Conservation (phyloP, 1,284 basidiomycete genomes). For the Tetrapyrgos nigripes region DNA sequence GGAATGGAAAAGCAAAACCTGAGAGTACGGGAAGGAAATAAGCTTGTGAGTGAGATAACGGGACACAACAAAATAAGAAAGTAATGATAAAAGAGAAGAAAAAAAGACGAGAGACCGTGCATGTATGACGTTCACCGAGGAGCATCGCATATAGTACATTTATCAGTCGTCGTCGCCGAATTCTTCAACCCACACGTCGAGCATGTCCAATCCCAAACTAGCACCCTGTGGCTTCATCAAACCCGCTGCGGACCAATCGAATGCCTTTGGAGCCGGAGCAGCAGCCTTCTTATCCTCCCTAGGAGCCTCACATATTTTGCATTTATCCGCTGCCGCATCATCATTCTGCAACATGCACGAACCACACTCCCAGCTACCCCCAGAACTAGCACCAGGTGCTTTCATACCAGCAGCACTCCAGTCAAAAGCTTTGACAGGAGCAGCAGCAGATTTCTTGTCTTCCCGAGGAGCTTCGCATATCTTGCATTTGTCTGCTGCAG, state of each 20-base stretch:
- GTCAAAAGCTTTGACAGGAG: conserved; percentile 35
- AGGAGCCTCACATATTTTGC: conserved; percentile 1
- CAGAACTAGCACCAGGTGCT: conserved; percentile 23
- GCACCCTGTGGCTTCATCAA: conserved; percentile 26
- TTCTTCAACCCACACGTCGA: conserved; percentile 53
- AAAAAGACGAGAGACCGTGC: background rate
- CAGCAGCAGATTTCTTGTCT: background rate
- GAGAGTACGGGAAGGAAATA: background rate
- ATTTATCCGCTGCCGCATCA: conserved; percentile 1
- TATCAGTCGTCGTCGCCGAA: conserved; percentile 45
- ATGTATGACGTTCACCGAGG: conserved; percentile 38
- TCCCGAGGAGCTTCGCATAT: conserved; percentile 49
- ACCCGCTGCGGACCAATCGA: conserved; percentile 42
- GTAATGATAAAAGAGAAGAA: background rate
- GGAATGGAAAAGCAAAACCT: background rate
- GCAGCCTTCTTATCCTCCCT: conserved; percentile 5
- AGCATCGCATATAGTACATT: conserved; percentile 60
- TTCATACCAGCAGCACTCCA: conserved; percentile 46
- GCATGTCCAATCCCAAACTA: conserved; percentile 49
- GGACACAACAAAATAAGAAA: background rate
- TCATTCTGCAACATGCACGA: conserved; percentile 7
- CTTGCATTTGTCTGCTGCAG: conserved; percentile 53
- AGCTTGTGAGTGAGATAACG: background rate
- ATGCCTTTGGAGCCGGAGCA: conserved; percentile 28
- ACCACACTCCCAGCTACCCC: background rate